These are phyloP conservation scores for Fonsecaea erecta DNA, from an alignment of 2,329 filamentous ascomycete species.

Conservation along the genomic window DNA sequence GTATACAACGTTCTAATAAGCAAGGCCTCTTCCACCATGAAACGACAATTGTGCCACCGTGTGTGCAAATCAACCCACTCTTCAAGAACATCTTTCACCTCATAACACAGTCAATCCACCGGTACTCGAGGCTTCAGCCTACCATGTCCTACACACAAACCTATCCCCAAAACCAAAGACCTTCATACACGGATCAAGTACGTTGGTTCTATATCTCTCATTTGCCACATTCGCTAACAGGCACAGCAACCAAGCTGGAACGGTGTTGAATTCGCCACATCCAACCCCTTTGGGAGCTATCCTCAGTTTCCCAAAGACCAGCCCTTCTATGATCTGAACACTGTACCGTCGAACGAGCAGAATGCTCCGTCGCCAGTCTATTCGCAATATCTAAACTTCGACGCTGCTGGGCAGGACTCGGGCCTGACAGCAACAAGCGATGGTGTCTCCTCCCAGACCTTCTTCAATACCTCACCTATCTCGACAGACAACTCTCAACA, in stretches of 20 bases:
- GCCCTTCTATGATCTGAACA: conserved; percentile 18
- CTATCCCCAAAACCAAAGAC: conserved; percentile 24
- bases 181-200: conserved; percentile 27
- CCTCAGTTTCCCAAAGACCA: conserved; percentile 15
- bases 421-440: conserved; percentile 20
- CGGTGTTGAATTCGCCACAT: conserved; percentile 28
- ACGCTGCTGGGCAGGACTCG: conserved; percentile 24
- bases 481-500: conserved; percentile 16
- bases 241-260: conserved; percentile 27
- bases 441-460: conserved; percentile 11
- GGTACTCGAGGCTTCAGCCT: not conserved
- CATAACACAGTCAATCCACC: conserved; percentile 24
- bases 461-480: conserved; percentile 16
- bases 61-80: conserved; percentile 21
- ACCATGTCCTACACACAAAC: conserved; percentile 29
- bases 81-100: conserved; percentile 13
- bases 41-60: conserved; percentile 20
- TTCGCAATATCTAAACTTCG: conserved; percentile 32
- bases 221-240: conserved; percentile 18
- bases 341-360: conserved; percentile 16
- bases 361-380: conserved; percentile 29
- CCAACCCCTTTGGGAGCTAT: conserved; percentile 21
- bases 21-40: conserved; percentile 16
- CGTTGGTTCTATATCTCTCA: not conserved
- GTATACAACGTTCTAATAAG: not conserved